A percentile compares a stretch with the other conserved stretches of the same genome.
Conservation (phyloP, 805 yeast genomes). For the Pichia membranifaciens region DNA sequence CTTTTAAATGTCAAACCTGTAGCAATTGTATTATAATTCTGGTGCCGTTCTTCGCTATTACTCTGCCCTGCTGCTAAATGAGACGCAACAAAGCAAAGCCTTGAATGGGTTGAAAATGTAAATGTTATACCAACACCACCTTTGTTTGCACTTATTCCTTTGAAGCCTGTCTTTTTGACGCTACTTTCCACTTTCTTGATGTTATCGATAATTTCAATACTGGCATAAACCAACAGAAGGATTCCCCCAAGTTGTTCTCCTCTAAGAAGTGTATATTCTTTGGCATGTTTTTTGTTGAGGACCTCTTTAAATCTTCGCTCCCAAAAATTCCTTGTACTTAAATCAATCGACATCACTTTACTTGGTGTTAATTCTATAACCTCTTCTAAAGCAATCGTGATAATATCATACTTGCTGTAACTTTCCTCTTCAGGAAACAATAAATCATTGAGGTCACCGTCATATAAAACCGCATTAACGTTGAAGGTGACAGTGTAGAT, state of each 20-base stretch:
- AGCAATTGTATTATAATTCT: slow-evolving; percentile 74
- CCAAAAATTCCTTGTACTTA: slow-evolving; percentile 55
- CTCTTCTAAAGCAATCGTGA: slow-evolving; percentile 84
- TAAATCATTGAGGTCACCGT: slow-evolving; percentile 39
- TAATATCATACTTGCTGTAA: slow-evolving; percentile 53
- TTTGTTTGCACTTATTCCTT: slow-evolving; percentile 73
- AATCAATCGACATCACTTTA: slow-evolving; percentile 75
- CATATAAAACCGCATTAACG: slow-evolving; percentile 44
- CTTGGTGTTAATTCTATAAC: slow-evolving; percentile 79
- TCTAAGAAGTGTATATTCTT: slow-evolving; percentile 46
- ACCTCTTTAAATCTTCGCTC: slow-evolving; percentile 51
- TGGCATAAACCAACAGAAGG: slow-evolving; percentile 61
- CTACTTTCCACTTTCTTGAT: slow-evolving; percentile 63
- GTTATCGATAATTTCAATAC: slow-evolving; percentile 43
- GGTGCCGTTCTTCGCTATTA: slow-evolving; percentile 75
- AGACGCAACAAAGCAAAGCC: slow-evolving; percentile 72
- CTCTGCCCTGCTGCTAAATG: slow-evolving; percentile 93
- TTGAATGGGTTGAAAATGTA: slow-evolving; percentile 47
- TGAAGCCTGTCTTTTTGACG: slow-evolving; percentile 85
- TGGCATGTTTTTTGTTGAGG: slow-evolving; percentile 35
- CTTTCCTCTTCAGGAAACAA: slow-evolving; percentile 38
- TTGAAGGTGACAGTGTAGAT: slow-evolving; percentile 49
- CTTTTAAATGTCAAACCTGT: slow-evolving; percentile 62
- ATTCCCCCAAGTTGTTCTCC: slow-evolving; percentile 86
- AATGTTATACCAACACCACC: slow-evolving; percentile 56